Evolutionary conservation across 2,329 filamentous ascomycete genomes (phyloP).

Genomic region (Colletotrichum sojae): DNA sequence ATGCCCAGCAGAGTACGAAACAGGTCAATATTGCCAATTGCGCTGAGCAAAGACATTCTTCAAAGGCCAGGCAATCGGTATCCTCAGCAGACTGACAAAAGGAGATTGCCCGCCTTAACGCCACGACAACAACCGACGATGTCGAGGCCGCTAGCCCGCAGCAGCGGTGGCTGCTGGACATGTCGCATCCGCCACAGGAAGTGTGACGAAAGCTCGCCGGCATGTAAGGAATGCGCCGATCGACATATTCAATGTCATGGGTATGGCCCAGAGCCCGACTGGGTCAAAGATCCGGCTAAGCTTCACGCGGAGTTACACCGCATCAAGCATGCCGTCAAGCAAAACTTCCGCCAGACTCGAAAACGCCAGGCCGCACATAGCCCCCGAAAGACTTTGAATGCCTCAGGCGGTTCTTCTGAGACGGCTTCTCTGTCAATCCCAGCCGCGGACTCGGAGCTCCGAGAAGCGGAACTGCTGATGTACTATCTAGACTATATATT

Average conservation of each 20-base stretch:
- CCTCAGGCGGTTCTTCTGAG: neutral
- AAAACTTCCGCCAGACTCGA: slow-evolving; percentile 43
- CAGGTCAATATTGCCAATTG: neutral
- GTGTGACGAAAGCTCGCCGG: slow-evolving; percentile 46
- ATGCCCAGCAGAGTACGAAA: neutral
- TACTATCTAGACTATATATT: slow-evolving; percentile 49
- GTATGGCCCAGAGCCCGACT: slow-evolving; percentile 51
- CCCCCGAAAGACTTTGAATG: neutral
- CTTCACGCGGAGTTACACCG: slow-evolving; percentile 48
- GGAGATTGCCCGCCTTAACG: neutral
- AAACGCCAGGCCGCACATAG: slow-evolving; percentile 16
- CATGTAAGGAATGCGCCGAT: slow-evolving; percentile 45
- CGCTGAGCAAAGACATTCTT: neutral
- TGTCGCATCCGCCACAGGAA: slow-evolving; percentile 48
- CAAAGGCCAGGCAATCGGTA: neutral
- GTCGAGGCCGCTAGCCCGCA: slow-evolving; percentile 29
- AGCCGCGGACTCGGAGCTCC: slow-evolving; percentile 4
- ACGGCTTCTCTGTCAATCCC: slow-evolving; percentile 20
- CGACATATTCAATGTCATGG: slow-evolving; percentile 45
- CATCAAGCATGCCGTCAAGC: slow-evolving; percentile 46
- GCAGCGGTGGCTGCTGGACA: slow-evolving; percentile 47
- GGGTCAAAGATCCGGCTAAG: slow-evolving; percentile 48
- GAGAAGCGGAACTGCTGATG: slow-evolving; percentile 47
- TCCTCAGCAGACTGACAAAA: neutral
- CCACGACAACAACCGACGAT: slow-evolving; percentile 1